Evolutionary conservation across 179 eudicot species (phyloP), one percentile per base, ranked within the genome.

Genomic region (Drosera spatulata): DNA sequence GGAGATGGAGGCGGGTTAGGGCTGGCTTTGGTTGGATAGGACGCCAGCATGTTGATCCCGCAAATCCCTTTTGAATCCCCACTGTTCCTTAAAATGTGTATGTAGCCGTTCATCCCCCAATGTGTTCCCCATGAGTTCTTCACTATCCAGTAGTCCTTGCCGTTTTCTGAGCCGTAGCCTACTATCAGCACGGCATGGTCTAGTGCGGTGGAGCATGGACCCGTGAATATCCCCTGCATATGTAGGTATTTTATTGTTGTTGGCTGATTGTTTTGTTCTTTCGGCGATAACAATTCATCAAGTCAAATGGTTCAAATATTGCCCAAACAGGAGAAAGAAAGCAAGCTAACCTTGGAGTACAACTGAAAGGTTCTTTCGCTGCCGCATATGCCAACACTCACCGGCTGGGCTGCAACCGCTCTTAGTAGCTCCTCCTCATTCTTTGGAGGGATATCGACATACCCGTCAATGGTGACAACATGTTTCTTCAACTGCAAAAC

Each of bases 371-470:
- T 63, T 58, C 84, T 80, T 49, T 82, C 99, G 56, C 99, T 87
- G 15, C 99, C 99, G 55, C 96, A 90, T 61, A 94, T 80, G 53
- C 99, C 99, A 4, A 90, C 99, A 44, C 99, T 94, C 6, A 94
- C 81, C 9, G 99, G 99, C 71, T 87, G 99, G 65, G 76, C 71
- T 51, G 89, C 97, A 49, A 90, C 99, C 40, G 96, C 96, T 68
- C 73, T 69, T 41, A 83, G 78, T 15, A 94, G 75, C 58, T 66
- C 79, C 48, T 85, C 58, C 78, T 90, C 99, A 6, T 84, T 59
- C 60, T 74, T 82, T 8, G 83, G 47, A 51, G 97, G 83, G 56
- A 94, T 68, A 63, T 94, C 97, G 9, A 63, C 68, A 39, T 90
- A 94, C 43, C 95, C 79, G 74, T 94, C 99, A 39, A 94, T 90